A percentile compares a stretch with the other conserved stretches of the same genome.
phyloP scores from a whole-genome alignment of 225 moss, liverwort and hornwort species.

The Thuidium tamariscinum region DNA sequence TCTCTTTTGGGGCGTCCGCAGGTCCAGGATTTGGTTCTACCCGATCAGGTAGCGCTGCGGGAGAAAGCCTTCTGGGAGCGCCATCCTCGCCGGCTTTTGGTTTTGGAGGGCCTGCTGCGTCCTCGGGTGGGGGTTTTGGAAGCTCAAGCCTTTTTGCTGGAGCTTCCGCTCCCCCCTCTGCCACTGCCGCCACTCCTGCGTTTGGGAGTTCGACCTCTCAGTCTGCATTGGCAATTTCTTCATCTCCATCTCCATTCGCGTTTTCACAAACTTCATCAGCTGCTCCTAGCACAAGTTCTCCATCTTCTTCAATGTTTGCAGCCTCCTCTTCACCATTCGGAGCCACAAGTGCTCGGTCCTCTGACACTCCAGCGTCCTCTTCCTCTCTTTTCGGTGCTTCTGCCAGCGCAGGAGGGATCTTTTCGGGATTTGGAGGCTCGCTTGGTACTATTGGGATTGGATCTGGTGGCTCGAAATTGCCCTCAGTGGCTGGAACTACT shows the following conservation, averaged over 20 bases:
- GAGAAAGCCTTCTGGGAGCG: slow-evolving; percentile 18
- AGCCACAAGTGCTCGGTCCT: not conserved
- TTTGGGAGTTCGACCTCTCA: slow-evolving; percentile 10
- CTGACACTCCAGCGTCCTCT: slow-evolving; percentile 1
- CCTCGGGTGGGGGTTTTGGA: slow-evolving; percentile 6
- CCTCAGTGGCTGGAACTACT: slow-evolving; percentile 14
- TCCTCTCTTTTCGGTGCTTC: slow-evolving; percentile 19
- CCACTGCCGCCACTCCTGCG: slow-evolving; percentile 7
- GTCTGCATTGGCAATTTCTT: slow-evolving; percentile 1
- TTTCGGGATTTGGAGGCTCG: slow-evolving; percentile 17
- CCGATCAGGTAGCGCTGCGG: not conserved
- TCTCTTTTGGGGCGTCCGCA: slow-evolving; percentile 31
- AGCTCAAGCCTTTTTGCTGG: slow-evolving; percentile 17
- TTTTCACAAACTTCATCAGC: slow-evolving; percentile 18
- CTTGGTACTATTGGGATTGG: slow-evolving; percentile 26
- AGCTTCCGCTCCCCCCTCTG: not conserved
- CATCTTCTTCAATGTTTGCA: slow-evolving; percentile 38
- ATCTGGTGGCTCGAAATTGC: slow-evolving; percentile 3
- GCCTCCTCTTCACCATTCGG: slow-evolving; percentile 28
- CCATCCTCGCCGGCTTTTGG: slow-evolving; percentile 17
- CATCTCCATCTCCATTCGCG: slow-evolving; percentile 12
- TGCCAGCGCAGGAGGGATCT: not conserved
- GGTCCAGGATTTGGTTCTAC: slow-evolving; percentile 26
- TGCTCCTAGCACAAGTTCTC: slow-evolving; percentile 3
- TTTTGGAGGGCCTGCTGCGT: slow-evolving; percentile 6